These are phyloP conservation scores for Tylopilus cervinicoccineus DNA, from an alignment of 768 basidiomycete species.

Conservation along the genomic window DNA sequence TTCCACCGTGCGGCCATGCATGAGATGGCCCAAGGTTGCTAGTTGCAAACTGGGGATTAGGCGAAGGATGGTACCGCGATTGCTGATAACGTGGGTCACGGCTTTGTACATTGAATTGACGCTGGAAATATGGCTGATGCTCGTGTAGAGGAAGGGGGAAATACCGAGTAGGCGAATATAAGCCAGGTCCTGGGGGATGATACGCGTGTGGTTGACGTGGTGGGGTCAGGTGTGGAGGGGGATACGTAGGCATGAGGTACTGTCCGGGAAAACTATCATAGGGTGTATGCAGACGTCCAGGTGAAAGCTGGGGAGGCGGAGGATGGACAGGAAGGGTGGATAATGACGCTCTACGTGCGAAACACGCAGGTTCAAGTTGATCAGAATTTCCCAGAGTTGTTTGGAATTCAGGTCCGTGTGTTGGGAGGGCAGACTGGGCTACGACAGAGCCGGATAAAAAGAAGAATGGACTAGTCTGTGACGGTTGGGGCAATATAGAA, in stretches of 20 bases:
- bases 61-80: slow-evolving; percentile 14
- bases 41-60: slow-evolving; percentile 23
- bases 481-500: not conserved
- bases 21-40: slow-evolving; percentile 15
- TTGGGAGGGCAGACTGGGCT: not conserved
- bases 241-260: slow-evolving; percentile 46
- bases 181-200: slow-evolving; percentile 31
- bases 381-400: not conserved
- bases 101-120: slow-evolving; percentile 33
- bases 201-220: slow-evolving; percentile 31
- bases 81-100: slow-evolving; percentile 25
- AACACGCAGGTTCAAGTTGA: not conserved
- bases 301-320: slow-evolving; percentile 18
- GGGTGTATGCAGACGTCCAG: slow-evolving; percentile 32
- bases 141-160: slow-evolving; percentile 35
- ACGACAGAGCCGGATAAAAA: not conserved
- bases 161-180: slow-evolving; percentile 40
- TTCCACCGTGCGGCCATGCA: slow-evolving; percentile 18
- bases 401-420: not conserved
- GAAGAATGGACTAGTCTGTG: slow-evolving; percentile 5
- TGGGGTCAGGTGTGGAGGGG: slow-evolving; percentile 27
- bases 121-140: slow-evolving; percentile 38
- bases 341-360: not conserved
- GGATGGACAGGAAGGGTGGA: slow-evolving; percentile 24
- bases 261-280: slow-evolving; percentile 37